Evolutionary conservation across 306 rosid genomes (phyloP), one percentile per base, ranked within the genome.

Genomic region (Malus asiatica): DNA sequence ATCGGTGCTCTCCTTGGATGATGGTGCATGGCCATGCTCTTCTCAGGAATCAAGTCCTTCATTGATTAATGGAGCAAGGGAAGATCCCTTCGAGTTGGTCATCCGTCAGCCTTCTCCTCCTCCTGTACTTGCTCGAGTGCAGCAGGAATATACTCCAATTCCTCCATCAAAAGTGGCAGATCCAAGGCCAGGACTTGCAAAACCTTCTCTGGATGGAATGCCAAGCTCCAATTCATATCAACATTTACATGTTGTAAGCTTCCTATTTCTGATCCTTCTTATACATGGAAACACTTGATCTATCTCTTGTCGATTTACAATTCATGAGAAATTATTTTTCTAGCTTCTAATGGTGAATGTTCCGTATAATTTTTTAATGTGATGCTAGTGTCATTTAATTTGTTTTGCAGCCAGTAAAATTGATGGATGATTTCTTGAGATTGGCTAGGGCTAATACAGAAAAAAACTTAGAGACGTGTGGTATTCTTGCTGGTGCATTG

Each of bases 141-240:
- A 88, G 74, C 92, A 84, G 35, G 89, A 84, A n/a, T 45, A 12
- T 73, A 35, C 87, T 35, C 83, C 86, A 25, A 89, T 92, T 83
- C 97, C 91, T 80, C 96, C 91, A 76, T 89, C 99, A 75, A 89
- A 86, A 87, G 98, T 96, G 84, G 99, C 98, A 66, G 99, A 96
- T 84, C 99, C 99, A 76, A 93, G 97, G 77, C 99, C 99, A 72
- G 99, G 98, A 72, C 89, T 87, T 20, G 88, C 94, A 73, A 89
- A 77, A 64, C 83, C 90, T 71, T 88, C 90, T 68, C 83, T 61
- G 70, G 90, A 89, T 80, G 94, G 87, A 74, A 82, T 73, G 70
- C 75, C 53, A 68, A 84, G 85, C 78, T 60, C 97, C 76, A 72
- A 83, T 74, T 75, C 85, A 73, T 96, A 79, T 82, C 97, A 90